phyloP scores from a whole-genome alignment of 768 basidiomycete genomes.

The Suillus subalutaceus region DNA sequence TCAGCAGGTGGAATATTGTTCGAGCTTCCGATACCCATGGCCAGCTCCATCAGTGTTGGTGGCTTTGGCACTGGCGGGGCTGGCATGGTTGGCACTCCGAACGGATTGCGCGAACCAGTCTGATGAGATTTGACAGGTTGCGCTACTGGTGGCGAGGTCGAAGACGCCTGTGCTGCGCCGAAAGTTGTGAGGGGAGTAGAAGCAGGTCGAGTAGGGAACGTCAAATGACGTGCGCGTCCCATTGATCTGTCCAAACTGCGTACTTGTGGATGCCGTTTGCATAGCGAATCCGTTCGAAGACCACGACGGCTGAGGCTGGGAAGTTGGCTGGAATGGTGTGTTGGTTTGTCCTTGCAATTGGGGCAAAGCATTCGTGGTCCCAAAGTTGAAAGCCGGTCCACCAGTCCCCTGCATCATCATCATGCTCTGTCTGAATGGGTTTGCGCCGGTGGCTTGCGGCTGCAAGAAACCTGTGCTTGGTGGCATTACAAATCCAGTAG shows the following conservation, averaged over 20 bases:
- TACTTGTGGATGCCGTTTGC: conserved; percentile 14
- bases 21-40: conserved; percentile 47
- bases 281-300: conserved; percentile 14
- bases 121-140: conserved; percentile 83
- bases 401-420: conserved; percentile 67
- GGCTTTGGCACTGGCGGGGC: conserved; percentile 71
- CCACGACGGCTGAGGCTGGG: conserved; percentile 20
- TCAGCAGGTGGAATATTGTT: conserved; percentile 19
- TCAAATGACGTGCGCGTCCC: conserved; percentile 13
- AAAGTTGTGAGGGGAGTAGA: conserved; percentile 69
- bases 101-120: conserved; percentile 96
- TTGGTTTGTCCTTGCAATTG: conserved; percentile 22
- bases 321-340: conserved; percentile 16
- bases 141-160: conserved; percentile 45
- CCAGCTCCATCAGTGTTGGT: conserved; percentile 82
- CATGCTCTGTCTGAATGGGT: conserved; percentile 86
- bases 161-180: conserved; percentile 25
- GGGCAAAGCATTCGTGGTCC: conserved; percentile 16
- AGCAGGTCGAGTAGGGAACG: conserved; percentile 60
- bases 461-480: conserved; percentile 55
- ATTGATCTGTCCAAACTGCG: conserved; percentile 12
- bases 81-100: conserved; percentile 70
- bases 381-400: conserved; percentile 46
- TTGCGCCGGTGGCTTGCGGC: conserved; percentile 59
- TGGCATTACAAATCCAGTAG: conserved; percentile 43